Conservation (phyloP, 2,329 filamentous ascomycete genomes). For the Penicillium hordei region DNA sequence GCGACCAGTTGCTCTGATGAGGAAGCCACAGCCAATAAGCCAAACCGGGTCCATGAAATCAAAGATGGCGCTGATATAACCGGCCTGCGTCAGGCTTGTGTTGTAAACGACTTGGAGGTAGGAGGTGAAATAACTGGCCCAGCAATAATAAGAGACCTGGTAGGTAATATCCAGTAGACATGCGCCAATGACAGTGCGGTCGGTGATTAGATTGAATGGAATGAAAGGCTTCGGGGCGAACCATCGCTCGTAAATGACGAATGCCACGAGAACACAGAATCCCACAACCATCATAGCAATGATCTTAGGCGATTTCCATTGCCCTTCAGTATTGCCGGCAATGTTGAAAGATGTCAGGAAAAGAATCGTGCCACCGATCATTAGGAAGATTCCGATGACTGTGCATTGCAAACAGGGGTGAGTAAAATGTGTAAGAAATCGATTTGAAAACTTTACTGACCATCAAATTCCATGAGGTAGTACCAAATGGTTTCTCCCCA, state of each 20-base stretch:
- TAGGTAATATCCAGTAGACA: slow-evolving; percentile 31
- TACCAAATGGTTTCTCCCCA: slow-evolving; percentile 48
- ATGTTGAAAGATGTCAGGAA: slow-evolving; percentile 51
- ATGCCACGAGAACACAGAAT: slow-evolving; percentile 51
- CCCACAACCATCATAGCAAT: slow-evolving; percentile 56
- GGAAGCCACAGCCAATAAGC: slow-evolving; percentile 41
- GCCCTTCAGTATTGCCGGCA: slow-evolving; percentile 36
- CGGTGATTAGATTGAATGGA: slow-evolving; percentile 41
- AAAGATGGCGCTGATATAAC: slow-evolving; percentile 50
- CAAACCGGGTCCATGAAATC: slow-evolving; percentile 45
- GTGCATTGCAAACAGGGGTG: too few relatives aligned
- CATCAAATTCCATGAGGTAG: slow-evolving; percentile 63
- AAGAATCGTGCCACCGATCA: slow-evolving; percentile 60
- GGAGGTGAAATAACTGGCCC: slow-evolving; percentile 30
- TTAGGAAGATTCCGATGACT: slow-evolving; percentile 59
- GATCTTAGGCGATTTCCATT: slow-evolving; percentile 48
- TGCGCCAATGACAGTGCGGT: slow-evolving; percentile 31
- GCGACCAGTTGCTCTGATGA: slow-evolving; percentile 51
- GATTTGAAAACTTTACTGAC: slow-evolving; percentile 27
- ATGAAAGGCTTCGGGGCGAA: slow-evolving; percentile 50
- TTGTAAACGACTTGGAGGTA: slow-evolving; percentile 30
- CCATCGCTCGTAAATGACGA: slow-evolving; percentile 55
- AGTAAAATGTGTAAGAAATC: neutral
- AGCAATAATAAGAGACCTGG: slow-evolving; percentile 34
- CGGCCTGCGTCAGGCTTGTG: slow-evolving; percentile 31